Percentiles rank a stretch among this genome's conserved stretches.
Evolutionary conservation across 768 basidiomycete species (phyloP).

Genomic region (Aureoboletus auriporus): DNA sequence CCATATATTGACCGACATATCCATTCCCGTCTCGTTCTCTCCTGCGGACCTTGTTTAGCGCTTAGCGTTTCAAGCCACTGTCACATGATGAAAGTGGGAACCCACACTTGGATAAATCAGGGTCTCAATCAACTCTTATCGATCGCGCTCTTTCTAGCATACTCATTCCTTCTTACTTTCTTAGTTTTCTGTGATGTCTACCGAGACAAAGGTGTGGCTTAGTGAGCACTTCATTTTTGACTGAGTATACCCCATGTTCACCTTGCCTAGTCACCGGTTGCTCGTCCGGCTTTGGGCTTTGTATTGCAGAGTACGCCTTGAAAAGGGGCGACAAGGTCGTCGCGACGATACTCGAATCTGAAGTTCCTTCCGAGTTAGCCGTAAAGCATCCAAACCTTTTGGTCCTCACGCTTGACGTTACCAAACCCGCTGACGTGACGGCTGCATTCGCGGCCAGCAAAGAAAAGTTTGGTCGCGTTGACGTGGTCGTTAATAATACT

Average conservation of each 20-base stretch:
- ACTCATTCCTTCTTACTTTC: too few species aligned
- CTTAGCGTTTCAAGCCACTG: too few species aligned
- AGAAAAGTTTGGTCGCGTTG: constrained; percentile 27
- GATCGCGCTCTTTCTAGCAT: too few species aligned
- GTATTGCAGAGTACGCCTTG: constrained; percentile 30
- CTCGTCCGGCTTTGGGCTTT: constrained; percentile 38
- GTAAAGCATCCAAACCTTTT: constrained; percentile 29
- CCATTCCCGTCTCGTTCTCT: too few species aligned
- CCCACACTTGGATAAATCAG: too few species aligned
- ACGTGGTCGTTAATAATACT: constrained; percentile 31
- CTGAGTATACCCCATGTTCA: neutral
- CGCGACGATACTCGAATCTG: constrained; percentile 42
- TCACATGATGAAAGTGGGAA: too few species aligned
- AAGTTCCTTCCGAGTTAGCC: constrained; percentile 24
- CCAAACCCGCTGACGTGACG: constrained; percentile 25
- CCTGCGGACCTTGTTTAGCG: too few species aligned
- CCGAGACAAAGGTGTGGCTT: constrained; percentile 20
- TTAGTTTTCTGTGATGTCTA: neutral
- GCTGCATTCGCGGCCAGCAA: constrained; percentile 31
- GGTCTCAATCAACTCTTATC: too few species aligned
- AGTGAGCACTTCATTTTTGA: constrained; percentile 4
- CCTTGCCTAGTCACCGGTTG: constrained; percentile 36
- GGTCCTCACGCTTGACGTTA: constrained; percentile 40
- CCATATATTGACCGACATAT: too few species aligned
- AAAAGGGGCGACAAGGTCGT: constrained; percentile 35